Evolutionary conservation across 192 early-diverging fungal genomes (phyloP).

Genomic region (Chytriomyces sp.): DNA sequence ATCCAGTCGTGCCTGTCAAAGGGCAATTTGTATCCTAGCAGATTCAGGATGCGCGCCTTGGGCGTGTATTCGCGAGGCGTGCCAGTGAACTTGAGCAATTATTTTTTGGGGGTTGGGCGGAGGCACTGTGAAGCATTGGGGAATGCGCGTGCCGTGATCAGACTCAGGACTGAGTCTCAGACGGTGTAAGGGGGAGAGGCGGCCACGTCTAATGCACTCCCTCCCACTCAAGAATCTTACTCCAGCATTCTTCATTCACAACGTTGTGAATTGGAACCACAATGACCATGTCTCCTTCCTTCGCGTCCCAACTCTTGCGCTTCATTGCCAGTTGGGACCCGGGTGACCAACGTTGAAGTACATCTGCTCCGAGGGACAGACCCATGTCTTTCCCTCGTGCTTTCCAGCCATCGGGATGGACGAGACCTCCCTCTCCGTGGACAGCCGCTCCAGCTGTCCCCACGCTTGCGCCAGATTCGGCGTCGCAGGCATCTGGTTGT

Average conservation of each 20-base stretch:
- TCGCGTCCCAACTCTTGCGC: conserved; percentile 32
- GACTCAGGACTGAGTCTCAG: too few relatives aligned
- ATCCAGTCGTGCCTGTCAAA: conserved; percentile 99
- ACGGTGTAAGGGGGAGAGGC: conserved; percentile 12
- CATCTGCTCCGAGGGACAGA: conserved; percentile 84
- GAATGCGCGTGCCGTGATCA: background rate
- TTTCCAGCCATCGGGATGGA: conserved; percentile 75
- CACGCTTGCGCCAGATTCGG: conserved; percentile 66
- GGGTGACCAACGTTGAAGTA: conserved; percentile 4
- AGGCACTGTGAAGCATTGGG: conserved; percentile 39
- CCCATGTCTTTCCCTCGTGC: conserved; percentile 63
- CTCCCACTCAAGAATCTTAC: conserved; percentile 95
- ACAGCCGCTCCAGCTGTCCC: conserved; percentile 69
- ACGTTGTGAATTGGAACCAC: conserved; percentile 99
- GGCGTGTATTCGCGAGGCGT: conserved; percentile 63
- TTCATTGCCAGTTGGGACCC: conserved; percentile 24
- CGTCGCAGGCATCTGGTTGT: conserved; percentile 87
- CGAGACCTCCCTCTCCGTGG: conserved; percentile 79
- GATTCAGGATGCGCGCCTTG: conserved; percentile 23
- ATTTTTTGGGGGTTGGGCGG: conserved; percentile 63
- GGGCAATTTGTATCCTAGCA: conserved; percentile 70
- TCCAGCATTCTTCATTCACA: conserved; percentile 94
- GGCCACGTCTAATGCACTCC: conserved; percentile 53
- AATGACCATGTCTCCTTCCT: conserved; percentile 43
- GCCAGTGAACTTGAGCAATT: conserved; percentile 82